Percentiles rank a stretch among this genome's conserved stretches.
Conservation (phyloP, 192 early-diverging fungal genomes). For the Chytriomyces sp. region DNA sequence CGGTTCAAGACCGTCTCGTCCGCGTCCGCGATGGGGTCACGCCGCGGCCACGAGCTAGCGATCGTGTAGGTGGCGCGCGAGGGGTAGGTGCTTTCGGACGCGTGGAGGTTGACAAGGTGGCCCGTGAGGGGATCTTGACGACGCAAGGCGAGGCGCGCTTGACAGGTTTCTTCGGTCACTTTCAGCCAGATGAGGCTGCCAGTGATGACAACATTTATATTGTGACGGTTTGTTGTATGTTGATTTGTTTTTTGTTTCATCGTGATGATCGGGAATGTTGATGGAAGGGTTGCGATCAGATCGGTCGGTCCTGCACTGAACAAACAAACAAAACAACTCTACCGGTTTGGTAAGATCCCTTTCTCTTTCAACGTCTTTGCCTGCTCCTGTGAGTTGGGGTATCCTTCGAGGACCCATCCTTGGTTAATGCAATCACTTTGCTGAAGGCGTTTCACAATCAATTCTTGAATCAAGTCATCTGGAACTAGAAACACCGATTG, state of each 20-base stretch:
- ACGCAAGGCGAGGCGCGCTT: constrained; percentile 29
- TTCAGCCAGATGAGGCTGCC: constrained; percentile 47
- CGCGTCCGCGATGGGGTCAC: constrained; percentile 29
- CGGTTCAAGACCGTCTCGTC: constrained; percentile 31
- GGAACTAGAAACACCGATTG: constrained; percentile 23
- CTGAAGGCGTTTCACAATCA: constrained; percentile 43
- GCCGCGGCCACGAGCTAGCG: constrained; percentile 21
- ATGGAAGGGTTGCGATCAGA: neutral
- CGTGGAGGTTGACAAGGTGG: constrained; percentile 21
- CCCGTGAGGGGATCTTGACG: constrained; percentile 37
- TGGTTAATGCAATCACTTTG: constrained; percentile 43
- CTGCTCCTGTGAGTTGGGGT: constrained; percentile 41
- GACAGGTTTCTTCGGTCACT: constrained; percentile 36
- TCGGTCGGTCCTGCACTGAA: neutral
- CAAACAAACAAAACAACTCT: neutral
- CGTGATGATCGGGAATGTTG: neutral
- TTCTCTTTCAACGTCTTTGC: constrained; percentile 35
- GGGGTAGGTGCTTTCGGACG: constrained; percentile 12
- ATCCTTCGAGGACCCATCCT: constrained; percentile 59
- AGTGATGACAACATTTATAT: neutral
- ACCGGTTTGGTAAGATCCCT: constrained; percentile 52
- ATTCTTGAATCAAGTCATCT: constrained; percentile 35
- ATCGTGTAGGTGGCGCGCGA: neutral
- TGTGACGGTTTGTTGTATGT: neutral
- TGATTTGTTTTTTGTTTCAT: neutral